Conservation (phyloP, 805 yeast genomes). For the Teunomyces kruisii region DNA sequence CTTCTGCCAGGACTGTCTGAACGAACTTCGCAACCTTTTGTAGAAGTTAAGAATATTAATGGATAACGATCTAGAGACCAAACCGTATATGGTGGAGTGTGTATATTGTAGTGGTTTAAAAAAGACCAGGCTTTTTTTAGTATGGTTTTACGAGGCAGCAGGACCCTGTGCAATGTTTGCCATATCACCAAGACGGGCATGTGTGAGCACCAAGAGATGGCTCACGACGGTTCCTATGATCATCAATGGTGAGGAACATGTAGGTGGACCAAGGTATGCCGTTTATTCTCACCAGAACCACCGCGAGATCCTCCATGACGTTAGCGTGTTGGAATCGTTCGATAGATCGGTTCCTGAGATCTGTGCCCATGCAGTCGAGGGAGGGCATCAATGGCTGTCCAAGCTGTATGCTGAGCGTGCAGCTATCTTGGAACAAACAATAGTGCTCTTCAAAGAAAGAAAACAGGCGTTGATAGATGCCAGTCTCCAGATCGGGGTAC, state of each 20-base stretch:
- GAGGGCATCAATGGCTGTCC: conserved; percentile 27
- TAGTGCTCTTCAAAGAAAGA: conserved; percentile 11
- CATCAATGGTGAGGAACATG: background rate
- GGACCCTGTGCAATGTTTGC: background rate
- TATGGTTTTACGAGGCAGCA: too few species aligned
- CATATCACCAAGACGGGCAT: background rate
- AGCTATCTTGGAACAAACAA: conserved; percentile 19
- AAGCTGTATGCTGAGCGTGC: conserved; percentile 15
- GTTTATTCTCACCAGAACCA: background rate
- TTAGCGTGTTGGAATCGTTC: background rate
- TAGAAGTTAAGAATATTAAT: background rate
- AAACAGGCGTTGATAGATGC: background rate
- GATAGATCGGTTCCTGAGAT: background rate
- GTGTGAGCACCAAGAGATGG: background rate
- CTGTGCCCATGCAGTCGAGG: conserved; percentile 9
- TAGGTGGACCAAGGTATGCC: background rate
- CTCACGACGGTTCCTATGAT: background rate
- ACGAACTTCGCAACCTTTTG: conserved; percentile 12
- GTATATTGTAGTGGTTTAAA: too few species aligned
- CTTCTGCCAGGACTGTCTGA: conserved; percentile 26
- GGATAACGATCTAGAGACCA: too few species aligned
- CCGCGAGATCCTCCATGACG: background rate
- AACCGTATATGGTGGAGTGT: too few species aligned
- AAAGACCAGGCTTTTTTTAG: too few species aligned
- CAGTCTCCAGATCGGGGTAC: background rate